Conservation (phyloP, 2,329 filamentous ascomycete species). For the Parastagonospora nodorum region DNA sequence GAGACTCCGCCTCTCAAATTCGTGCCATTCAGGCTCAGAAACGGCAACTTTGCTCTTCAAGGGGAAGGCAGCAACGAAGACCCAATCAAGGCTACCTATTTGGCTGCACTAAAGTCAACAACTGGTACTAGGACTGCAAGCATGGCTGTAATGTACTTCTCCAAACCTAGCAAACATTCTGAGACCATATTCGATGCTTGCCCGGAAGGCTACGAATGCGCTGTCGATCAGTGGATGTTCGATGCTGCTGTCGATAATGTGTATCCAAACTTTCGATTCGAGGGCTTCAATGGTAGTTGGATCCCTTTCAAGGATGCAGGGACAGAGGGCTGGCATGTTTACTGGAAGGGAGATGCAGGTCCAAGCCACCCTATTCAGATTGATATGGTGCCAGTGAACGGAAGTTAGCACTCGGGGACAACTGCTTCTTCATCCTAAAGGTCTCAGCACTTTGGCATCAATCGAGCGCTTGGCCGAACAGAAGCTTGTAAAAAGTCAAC, state of each 20-base stretch:
- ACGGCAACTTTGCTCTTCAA: slow-evolving; percentile 18
- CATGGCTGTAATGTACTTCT: slow-evolving; percentile 15
- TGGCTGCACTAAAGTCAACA: slow-evolving; percentile 18
- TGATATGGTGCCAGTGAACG: slow-evolving; percentile 8
- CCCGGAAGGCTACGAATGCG: slow-evolving; percentile 16
- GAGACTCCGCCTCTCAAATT: slow-evolving; percentile 18
- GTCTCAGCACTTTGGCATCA: no score
- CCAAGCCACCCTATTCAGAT: slow-evolving; percentile 8
- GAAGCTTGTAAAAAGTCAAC: no score
- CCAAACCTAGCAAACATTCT: slow-evolving; percentile 7
- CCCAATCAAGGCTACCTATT: slow-evolving; percentile 11
- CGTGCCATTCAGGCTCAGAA: slow-evolving; percentile 13
- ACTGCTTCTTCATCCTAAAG: no score
- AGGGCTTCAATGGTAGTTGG: slow-evolving; percentile 19
- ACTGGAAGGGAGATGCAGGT: slow-evolving; percentile 20
- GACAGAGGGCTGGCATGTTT: slow-evolving; percentile 24
- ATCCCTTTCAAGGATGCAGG: slow-evolving; percentile 21
- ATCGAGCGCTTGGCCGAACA: no score
- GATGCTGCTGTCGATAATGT: not conserved
- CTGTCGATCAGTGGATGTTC: slow-evolving; percentile 15
- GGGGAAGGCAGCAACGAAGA: slow-evolving; percentile 12
- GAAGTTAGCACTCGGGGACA: no score
- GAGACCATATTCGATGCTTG: slow-evolving; percentile 11
- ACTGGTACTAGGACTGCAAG: slow-evolving; percentile 10
- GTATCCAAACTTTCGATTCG: slow-evolving; percentile 11